Base-by-base conservation (phyloP, 169 alveolate species). In the Plasmodium reichenowi region DNA sequence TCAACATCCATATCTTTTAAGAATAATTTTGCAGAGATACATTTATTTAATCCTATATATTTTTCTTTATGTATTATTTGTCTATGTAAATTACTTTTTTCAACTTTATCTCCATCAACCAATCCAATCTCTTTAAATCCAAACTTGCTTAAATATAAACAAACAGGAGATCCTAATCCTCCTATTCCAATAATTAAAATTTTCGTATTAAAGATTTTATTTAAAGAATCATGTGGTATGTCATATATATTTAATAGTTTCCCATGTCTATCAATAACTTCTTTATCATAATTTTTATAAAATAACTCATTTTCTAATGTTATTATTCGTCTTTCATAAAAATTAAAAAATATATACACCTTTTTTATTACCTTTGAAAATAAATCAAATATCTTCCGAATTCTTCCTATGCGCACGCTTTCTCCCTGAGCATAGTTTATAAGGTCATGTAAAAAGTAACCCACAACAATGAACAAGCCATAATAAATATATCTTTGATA, bases 181-280 rank as follows among this genome's bases (percentile, higher is more conserved):
- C 99, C 99, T 26, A 99, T 99, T 26, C 99, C 99, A 2, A 98
- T 94, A 1, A 98, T 95, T 54, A 98, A 91, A 29, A 98, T 99
- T 74, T 97, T 96, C 24, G 99, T 90, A 45, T 94, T 47, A 50
- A 88, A 59, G 24, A 87, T 88, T 15, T 90, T 75, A 8, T 91
- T 74, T 5, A 80, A 63, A 0, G 90, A 67, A 58, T 80, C 63
- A 22, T 20, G 45, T 68, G 80, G 80, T 15, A 80, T 80, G 32
- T 80, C 83, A 43, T 50, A 10, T 32, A 80, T 67, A n/a, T 80
- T 80, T 15, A 80, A 38, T 15, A 67, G 56, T 59, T 52, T 80
- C 17, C 74, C 90, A 68, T 80, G 62, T 50, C 70, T 80, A 15
- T 80, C 90, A 60, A 68, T 62, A 13, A 20, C 47, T 68, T 24